Evolutionary conservation across 2,329 filamentous ascomycete genomes (phyloP).

Genomic region (Microdochium trichocladiopsis): DNA sequence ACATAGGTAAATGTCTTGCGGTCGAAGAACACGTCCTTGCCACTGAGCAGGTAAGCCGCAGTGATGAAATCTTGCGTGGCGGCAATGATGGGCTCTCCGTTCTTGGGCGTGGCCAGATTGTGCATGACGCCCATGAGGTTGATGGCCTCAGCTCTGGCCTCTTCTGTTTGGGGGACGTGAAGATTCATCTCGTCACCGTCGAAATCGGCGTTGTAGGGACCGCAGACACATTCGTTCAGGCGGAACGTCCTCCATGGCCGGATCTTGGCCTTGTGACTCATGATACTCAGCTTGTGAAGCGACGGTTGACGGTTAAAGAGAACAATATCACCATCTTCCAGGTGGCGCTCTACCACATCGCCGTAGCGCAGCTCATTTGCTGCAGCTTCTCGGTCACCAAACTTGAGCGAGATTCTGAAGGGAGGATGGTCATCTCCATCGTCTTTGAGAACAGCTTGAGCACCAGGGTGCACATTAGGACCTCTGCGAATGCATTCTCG

Average conservation of each 20-base stretch:
- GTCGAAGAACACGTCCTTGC: slow-evolving; percentile 90
- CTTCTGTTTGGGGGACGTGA: slow-evolving; percentile 95
- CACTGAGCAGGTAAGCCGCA: slow-evolving; percentile 82
- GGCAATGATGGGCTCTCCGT: slow-evolving; percentile 95
- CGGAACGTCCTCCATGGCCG: slow-evolving; percentile 94
- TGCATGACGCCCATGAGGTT: slow-evolving; percentile 97
- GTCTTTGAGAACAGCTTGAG: slow-evolving; percentile 71
- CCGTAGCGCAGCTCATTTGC: slow-evolving; percentile 72
- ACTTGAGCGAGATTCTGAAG: slow-evolving; percentile 70
- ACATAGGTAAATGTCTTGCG: slow-evolving; percentile 83
- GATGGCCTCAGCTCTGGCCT: slow-evolving; percentile 89
- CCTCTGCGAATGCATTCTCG: slow-evolving; percentile 69
- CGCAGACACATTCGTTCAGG: slow-evolving; percentile 96
- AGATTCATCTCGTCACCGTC: slow-evolving; percentile 99
- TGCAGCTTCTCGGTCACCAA: slow-evolving; percentile 62
- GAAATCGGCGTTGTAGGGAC: slow-evolving; percentile 97
- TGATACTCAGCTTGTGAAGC: slow-evolving; percentile 96
- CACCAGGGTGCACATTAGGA: slow-evolving; percentile 74
- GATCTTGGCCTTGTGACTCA: slow-evolving; percentile 89
- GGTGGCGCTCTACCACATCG: slow-evolving; percentile 87
- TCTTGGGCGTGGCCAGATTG: slow-evolving; percentile 92
- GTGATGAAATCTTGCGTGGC: slow-evolving; percentile 99
- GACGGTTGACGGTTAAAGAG: slow-evolving; percentile 98
- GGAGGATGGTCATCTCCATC: slow-evolving; percentile 35
- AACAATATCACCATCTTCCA: slow-evolving; percentile 92